A percentile compares a stretch with the other conserved stretches of the same genome.
Conservation (phyloP, 352 stramenopile genomes). For the Pythium myriotylum region DNA sequence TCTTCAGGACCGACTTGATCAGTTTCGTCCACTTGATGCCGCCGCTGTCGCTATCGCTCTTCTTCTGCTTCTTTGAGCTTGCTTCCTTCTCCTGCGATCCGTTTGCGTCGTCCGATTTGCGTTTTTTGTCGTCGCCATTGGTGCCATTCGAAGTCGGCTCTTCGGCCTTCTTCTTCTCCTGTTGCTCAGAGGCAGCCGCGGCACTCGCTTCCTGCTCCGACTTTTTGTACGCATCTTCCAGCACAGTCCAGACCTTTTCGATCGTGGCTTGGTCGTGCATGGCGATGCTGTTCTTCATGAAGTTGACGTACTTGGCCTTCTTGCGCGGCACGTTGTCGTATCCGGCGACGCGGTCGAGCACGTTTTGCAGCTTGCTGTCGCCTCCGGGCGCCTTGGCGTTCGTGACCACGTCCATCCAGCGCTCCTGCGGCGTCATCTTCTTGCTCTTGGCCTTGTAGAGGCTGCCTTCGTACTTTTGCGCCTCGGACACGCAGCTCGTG, state of each 20-base stretch:
- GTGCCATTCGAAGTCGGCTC: constrained; percentile 4
- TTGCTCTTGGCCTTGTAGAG: constrained; percentile 81
- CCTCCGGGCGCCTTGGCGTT: constrained; percentile 35
- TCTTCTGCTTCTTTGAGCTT: constrained; percentile 50
- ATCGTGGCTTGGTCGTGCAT: constrained; percentile 48
- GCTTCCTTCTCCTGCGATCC: constrained; percentile 11
- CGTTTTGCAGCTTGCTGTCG: constrained; percentile 61
- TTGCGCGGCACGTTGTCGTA: constrained; percentile 94
- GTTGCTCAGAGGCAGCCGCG: constrained; percentile 11
- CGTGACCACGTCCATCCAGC: constrained; percentile 83
- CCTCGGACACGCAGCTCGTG: constrained; percentile 93
- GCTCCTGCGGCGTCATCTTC: constrained; percentile 88
- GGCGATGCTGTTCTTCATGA: constrained; percentile 85
- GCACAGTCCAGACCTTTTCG: constrained; percentile 71
- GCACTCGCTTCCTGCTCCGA: constrained; percentile 22
- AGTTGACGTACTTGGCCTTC: constrained; percentile 94
- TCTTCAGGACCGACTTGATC: constrained; percentile 61
- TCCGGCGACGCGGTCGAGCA: constrained; percentile 73
- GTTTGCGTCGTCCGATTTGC: constrained; percentile 10
- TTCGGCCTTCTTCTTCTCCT: constrained; percentile 12
- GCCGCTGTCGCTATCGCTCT: constrained; percentile 26
- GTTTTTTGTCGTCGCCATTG: constrained; percentile 25
- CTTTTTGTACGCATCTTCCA: constrained; percentile 68
- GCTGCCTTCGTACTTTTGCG: constrained; percentile 93
- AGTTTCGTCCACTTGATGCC: constrained; percentile 74